A percentile compares a stretch with the other conserved stretches of the same genome.
phyloP scores from a whole-genome alignment of 495 filamentous ascomycete genomes.

The Penicillium subrubescens region DNA sequence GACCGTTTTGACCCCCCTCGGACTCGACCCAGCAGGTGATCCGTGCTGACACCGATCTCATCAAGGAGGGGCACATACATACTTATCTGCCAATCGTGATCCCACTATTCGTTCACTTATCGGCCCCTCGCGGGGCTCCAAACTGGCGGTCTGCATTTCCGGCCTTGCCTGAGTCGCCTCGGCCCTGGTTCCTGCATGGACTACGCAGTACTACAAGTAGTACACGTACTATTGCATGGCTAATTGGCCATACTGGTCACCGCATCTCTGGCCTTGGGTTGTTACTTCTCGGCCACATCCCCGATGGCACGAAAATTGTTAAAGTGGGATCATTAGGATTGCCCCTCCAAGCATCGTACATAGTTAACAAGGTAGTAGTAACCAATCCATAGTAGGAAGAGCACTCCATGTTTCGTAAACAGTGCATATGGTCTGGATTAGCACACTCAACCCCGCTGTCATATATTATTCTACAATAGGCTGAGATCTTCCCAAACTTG shows the following conservation, averaged over 20 bases:
- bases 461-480: background rate
- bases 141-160: conserved; percentile 18
- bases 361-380: background rate
- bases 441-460: background rate
- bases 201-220: background rate
- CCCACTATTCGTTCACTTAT: background rate
- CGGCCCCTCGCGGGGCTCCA: conserved; percentile 6
- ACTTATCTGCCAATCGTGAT: background rate
- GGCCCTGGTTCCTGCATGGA: background rate
- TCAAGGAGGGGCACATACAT: conserved; percentile 6
- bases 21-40: conserved; percentile 13
- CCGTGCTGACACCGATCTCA: conserved; percentile 10
- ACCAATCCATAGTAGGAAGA: no score
- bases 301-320: background rate
- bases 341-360: background rate
- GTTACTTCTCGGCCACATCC: background rate
- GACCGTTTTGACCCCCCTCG: conserved; percentile 11
- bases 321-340: background rate
- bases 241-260: background rate
- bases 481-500: background rate
- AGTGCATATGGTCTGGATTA: background rate
- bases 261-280: background rate
- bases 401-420: background rate
- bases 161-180: background rate
- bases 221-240: background rate